Conservation (phyloP, 1,139 yeast species). For the Kodamaea fungicola region DNA sequence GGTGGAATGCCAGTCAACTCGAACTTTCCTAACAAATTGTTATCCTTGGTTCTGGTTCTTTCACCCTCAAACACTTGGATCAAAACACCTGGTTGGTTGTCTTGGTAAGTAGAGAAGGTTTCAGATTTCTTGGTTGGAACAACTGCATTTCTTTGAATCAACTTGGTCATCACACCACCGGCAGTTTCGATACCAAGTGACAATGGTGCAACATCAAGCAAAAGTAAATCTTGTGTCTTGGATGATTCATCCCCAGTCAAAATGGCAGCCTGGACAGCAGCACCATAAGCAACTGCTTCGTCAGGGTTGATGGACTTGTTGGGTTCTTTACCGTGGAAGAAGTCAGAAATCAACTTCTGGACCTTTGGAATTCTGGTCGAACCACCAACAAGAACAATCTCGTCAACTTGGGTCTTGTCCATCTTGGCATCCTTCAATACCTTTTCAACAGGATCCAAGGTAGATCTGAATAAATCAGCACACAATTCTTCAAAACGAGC, state of each 20-base stretch:
- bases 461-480: slow-evolving; percentile 80
- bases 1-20: slow-evolving; percentile 48
- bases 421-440: slow-evolving; percentile 79
- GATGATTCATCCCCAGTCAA: slow-evolving; percentile 25
- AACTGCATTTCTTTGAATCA: slow-evolving; percentile 45
- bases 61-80: slow-evolving; percentile 49
- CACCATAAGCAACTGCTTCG: slow-evolving; percentile 74
- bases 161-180: slow-evolving; percentile 48
- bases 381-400: slow-evolving; percentile 88
- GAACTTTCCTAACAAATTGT: slow-evolving; percentile 43
- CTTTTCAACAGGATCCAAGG: slow-evolving; percentile 82
- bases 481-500: slow-evolving; percentile 89
- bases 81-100: slow-evolving; percentile 46
- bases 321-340: slow-evolving; percentile 87
- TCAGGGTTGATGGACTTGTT: slow-evolving; percentile 79
- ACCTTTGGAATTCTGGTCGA: slow-evolving; percentile 94
- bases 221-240: slow-evolving; percentile 23
- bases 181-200: slow-evolving; percentile 48
- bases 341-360: slow-evolving; percentile 81
- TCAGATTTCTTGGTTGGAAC: slow-evolving; percentile 48
- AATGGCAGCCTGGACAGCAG: slow-evolving; percentile 44
- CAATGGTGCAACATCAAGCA: slow-evolving; percentile 46
- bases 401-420: slow-evolving; percentile 77
- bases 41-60: slow-evolving; percentile 44
- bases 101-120: slow-evolving; percentile 47